Evolutionary conservation across 192 early-diverging fungal species (phyloP), one percentile per base, ranked within the genome.

Genomic region (Haplosporangium gracile): DNA sequence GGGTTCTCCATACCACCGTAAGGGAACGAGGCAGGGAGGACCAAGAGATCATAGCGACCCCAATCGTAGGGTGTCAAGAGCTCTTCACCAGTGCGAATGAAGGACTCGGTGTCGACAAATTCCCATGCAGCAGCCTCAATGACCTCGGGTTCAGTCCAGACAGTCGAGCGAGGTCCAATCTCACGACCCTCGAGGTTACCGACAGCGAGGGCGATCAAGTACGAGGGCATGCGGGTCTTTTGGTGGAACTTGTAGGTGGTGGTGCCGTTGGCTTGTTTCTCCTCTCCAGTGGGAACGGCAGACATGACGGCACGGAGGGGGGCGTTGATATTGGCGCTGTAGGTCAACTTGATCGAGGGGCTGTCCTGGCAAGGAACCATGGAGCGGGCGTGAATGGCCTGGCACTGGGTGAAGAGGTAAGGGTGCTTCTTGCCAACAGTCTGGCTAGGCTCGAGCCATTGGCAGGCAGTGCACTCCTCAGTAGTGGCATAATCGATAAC

Each of bases 1-100:
- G 98, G 98, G 89, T 99, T 99, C 92, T 99, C 96, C 96, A 98
- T 98, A 72, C 97, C 96, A 63, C 95, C 95, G 68, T 95, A 97
- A n/a, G 95, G 96, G 92, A 97, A 97, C 8, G 93, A 95, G 49
- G 95, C 91, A 39, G 97, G 97, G 57, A 99, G 91, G 53, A 98
- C 93, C 65, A 99, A 92, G 70, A 99, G 90, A 90, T 99, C 98
- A 89, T 98, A 98, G 79, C 95, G 93, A 70, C 98, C 97, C 98
- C 98, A 99, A 74, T 94, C 93, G 81, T 99, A 99, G 32, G 97
- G 97, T 49, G 96, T 97, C 70, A 98, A 89, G 45, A 96, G 83
- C 20, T 91, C 87, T 78, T 96, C 95, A 43, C 94, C 95, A 16
- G 89, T 93, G 70, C 88, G 77, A 68, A 96, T 89, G 81, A 94